phyloP scores from a whole-genome alignment of 441 rosid genomes.

The Hypseocharis bilobata region DNA sequence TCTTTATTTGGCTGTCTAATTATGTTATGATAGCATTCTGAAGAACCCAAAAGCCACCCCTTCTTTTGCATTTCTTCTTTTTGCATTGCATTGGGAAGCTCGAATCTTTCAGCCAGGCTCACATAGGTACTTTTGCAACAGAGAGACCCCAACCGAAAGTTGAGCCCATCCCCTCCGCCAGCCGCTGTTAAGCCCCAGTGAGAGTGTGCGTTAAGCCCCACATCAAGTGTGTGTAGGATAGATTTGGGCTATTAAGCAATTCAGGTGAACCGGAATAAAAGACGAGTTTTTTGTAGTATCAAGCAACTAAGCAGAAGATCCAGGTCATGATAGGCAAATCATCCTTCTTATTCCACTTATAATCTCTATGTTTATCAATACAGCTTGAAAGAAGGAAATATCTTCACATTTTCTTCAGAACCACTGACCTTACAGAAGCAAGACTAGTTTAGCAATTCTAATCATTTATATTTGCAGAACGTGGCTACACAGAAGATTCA shows the following conservation, averaged over 20 bases:
- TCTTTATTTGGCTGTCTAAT: too few relatives aligned
- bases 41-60: too few relatives aligned
- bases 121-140: too few relatives aligned
- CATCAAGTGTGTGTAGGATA: not conserved
- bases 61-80: too few relatives aligned
- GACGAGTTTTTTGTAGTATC: not conserved
- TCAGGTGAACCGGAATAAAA: not conserved
- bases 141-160: too few relatives aligned
- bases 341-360: not conserved
- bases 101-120: too few relatives aligned
- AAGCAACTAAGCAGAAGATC: not conserved
- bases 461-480: not conserved
- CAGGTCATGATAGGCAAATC: not conserved
- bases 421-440: not conserved
- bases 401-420: not conserved
- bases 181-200: too few relatives aligned
- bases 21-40: too few relatives aligned
- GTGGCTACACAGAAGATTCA: not conserved
- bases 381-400: not conserved
- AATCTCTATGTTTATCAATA: too few relatives aligned
- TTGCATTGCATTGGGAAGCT: too few relatives aligned
- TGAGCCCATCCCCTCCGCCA: too few relatives aligned
- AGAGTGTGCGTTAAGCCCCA: not conserved
- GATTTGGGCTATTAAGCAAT: too few relatives aligned
- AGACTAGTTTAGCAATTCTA: not conserved